Percentiles rank a stretch among this genome's conserved stretches.
These are phyloP conservation scores for Heterobasidion occidentale DNA, from an alignment of 1,284 basidiomycete species.

Conservation along the genomic window DNA sequence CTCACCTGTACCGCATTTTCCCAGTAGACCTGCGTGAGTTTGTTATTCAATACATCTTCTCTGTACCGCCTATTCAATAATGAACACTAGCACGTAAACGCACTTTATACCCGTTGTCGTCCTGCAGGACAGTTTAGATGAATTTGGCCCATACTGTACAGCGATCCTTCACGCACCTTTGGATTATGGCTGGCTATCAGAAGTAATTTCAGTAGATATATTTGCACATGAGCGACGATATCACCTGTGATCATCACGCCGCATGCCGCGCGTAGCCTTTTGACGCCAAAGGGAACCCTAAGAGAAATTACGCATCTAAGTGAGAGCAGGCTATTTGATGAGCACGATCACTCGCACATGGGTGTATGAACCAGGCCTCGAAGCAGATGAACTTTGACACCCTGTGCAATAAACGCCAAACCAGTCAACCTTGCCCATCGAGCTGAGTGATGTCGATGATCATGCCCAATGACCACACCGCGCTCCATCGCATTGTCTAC, in stretches of 20 bases:
- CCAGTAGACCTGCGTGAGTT: slow-evolving; percentile 62
- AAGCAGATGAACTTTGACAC: slow-evolving; percentile 66
- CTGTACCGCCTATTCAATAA: neutral
- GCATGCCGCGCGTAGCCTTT: slow-evolving; percentile 57
- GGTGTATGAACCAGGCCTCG: slow-evolving; percentile 73
- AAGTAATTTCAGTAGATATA: no score
- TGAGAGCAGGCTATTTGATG: neutral
- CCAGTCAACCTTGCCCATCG: slow-evolving; percentile 73
- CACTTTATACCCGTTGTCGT: slow-evolving; percentile 85
- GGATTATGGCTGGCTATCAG: slow-evolving; percentile 73
- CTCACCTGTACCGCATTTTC: slow-evolving; percentile 74
- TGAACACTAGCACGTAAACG: neutral
- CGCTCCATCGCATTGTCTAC: slow-evolving; percentile 43
- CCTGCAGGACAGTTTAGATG: slow-evolving; percentile 26
- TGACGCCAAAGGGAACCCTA: slow-evolving; percentile 75
- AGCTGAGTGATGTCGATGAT: slow-evolving; percentile 73
- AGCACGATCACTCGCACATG: slow-evolving; percentile 33
- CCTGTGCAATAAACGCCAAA: slow-evolving; percentile 53
- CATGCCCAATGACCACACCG: slow-evolving; percentile 77
- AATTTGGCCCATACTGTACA: neutral
- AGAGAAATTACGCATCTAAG: neutral
- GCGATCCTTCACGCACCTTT: slow-evolving; percentile 38
- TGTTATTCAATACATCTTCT: neutral
- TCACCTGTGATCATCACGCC: slow-evolving; percentile 85
- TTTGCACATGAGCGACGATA: slow-evolving; percentile 8